Evolutionary conservation across 2,329 filamentous ascomycete species (phyloP).

Genomic region (Talaromyces sp.): DNA sequence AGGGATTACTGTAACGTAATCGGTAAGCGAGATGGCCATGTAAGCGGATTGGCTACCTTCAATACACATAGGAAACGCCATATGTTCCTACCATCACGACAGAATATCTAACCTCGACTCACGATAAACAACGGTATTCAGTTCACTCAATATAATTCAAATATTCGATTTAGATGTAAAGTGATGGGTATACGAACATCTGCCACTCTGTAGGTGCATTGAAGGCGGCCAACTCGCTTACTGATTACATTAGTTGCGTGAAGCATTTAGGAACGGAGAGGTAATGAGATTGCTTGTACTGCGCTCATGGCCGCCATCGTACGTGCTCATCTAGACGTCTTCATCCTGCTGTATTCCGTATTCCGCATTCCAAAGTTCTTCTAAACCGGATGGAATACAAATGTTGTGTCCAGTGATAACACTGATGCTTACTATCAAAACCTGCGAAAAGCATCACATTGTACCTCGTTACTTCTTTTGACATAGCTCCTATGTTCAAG

Average conservation of each 20-base stretch:
- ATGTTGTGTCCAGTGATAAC: slow-evolving; percentile 58
- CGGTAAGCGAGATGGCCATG: too few species aligned
- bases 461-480: not conserved
- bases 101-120: too few species aligned
- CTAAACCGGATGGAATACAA: slow-evolving; percentile 48
- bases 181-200: too few species aligned
- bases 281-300: slow-evolving; percentile 45
- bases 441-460: slow-evolving; percentile 56
- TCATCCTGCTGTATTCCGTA: slow-evolving; percentile 41
- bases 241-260: slow-evolving; percentile 34
- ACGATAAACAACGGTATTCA: too few species aligned
- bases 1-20: slow-evolving; percentile 27
- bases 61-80: too few species aligned
- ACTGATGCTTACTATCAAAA: slow-evolving; percentile 74
- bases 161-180: too few species aligned
- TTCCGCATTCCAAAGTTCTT: not conserved
- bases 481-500: slow-evolving; percentile 43
- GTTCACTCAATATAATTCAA: too few species aligned
- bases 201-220: too few species aligned
- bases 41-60: too few species aligned
- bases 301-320: slow-evolving; percentile 61
- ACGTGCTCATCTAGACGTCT: slow-evolving; percentile 57
- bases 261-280: slow-evolving; percentile 46
- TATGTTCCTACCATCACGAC: too few species aligned
- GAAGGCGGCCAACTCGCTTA: too few species aligned